Evolutionary conservation across 2,329 filamentous ascomycete genomes (phyloP).

Genomic region (Diaporthe sp.): DNA sequence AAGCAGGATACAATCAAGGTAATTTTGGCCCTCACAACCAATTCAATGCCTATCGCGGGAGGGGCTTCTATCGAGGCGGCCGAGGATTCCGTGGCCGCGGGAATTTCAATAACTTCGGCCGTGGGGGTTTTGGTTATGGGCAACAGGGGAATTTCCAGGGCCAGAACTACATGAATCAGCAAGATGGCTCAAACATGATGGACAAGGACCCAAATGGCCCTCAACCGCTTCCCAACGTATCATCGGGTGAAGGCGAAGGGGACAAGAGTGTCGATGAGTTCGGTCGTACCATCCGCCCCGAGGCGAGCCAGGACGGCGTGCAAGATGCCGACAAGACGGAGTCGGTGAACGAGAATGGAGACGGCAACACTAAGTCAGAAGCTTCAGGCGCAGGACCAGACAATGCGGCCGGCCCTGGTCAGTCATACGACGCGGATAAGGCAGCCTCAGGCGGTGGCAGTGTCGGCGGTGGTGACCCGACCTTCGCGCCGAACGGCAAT

Average conservation of each 20-base stretch:
- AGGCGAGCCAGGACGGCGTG: slow-evolving; percentile 31
- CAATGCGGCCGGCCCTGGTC: slow-evolving; percentile 21
- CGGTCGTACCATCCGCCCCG: slow-evolving; percentile 48
- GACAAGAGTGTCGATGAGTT: slow-evolving; percentile 49
- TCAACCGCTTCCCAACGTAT: slow-evolving; percentile 31
- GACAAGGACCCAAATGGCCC: slow-evolving; percentile 36
- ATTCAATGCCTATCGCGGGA: slow-evolving; percentile 82
- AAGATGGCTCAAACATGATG: slow-evolving; percentile 43
- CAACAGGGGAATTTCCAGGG: slow-evolving; percentile 49
- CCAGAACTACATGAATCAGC: slow-evolving; percentile 47
- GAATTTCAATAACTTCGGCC: slow-evolving; percentile 60
- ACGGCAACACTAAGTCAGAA: slow-evolving; percentile 25
- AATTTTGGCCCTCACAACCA: slow-evolving; percentile 84
- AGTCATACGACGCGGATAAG: slow-evolving; percentile 15
- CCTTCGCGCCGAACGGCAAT: slow-evolving; percentile 31
- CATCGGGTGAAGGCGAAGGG: slow-evolving; percentile 38
- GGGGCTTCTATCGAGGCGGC: slow-evolving; percentile 76
- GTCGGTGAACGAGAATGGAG: slow-evolving; percentile 27
- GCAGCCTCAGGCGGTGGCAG: slow-evolving; percentile 41
- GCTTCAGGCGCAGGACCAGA: slow-evolving; percentile 23
- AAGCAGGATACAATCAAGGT: slow-evolving; percentile 85
- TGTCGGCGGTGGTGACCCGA: slow-evolving; percentile 34
- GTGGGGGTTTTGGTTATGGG: slow-evolving; percentile 67
- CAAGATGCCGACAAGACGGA: slow-evolving; percentile 40
- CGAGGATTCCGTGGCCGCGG: slow-evolving; percentile 66